Conservation (phyloP, 768 basidiomycete species). For the Steccherinum ochraceum region DNA sequence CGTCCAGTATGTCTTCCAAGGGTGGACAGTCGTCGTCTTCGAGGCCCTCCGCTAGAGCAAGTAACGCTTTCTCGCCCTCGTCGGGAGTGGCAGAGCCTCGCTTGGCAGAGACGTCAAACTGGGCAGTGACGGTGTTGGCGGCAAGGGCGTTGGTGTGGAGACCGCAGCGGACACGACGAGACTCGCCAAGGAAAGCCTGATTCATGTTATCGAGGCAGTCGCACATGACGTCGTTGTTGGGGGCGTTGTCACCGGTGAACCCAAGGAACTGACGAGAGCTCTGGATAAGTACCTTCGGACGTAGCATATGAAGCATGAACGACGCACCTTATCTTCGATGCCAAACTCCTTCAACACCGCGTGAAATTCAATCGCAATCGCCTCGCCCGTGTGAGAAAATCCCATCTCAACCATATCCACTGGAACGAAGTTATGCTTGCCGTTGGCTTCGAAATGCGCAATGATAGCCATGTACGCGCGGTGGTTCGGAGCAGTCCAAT, state of each 20-base stretch:
- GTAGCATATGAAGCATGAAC: neutral
- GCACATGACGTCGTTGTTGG: constrained; percentile 12
- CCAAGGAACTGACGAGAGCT: constrained; percentile 6
- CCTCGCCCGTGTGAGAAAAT: constrained; percentile 27
- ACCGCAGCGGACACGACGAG: constrained; percentile 9
- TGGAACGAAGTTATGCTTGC: constrained; percentile 19
- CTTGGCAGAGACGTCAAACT: constrained; percentile 11
- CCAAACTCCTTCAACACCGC: constrained; percentile 29
- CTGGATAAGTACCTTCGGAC: neutral
- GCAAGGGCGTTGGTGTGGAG: constrained; percentile 10
- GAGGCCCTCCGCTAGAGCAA: neutral
- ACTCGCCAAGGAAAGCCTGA: neutral
- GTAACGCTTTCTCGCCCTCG: neutral
- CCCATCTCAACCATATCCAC: constrained; percentile 35
- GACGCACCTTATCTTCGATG: constrained; percentile 27
- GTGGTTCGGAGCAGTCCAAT: constrained; percentile 33
- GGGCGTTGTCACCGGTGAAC: constrained; percentile 13
- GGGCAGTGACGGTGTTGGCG: constrained; percentile 4
- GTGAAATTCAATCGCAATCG: constrained; percentile 28
- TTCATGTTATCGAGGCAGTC: neutral
- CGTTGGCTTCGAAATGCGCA: constrained; percentile 28
- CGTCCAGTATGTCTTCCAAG: neutral
- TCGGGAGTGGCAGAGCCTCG: neutral
- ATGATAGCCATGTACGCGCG: constrained; percentile 24
- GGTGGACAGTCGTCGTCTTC: neutral